Percentiles rank a stretch among this genome's conserved stretches.
phyloP scores from a whole-genome alignment of 1,139 yeast genomes.

The Suhomyces chickasaworum region DNA sequence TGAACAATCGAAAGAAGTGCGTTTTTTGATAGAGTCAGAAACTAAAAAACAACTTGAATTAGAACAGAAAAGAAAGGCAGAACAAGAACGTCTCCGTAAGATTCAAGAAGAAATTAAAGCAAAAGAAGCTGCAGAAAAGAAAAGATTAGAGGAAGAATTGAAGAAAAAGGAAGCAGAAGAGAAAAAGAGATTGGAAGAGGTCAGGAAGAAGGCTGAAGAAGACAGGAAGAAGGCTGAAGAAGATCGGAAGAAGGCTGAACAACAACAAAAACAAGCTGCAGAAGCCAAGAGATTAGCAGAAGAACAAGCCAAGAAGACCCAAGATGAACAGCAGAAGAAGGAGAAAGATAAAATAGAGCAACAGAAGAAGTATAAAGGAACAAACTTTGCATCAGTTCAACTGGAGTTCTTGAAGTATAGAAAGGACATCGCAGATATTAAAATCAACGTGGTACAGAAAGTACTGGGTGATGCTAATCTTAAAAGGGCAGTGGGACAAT shows the following conservation, averaged over 20 bases:
- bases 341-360: constrained; percentile 16
- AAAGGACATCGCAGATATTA: constrained; percentile 59
- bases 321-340: constrained; percentile 16
- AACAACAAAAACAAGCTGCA: constrained; percentile 12
- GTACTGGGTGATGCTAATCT: constrained; percentile 46
- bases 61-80: neutral
- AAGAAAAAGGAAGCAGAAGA: constrained; percentile 3
- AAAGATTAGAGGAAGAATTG: constrained; percentile 3
- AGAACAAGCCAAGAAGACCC: constrained; percentile 19
- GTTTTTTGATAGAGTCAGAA: constrained; percentile 12
- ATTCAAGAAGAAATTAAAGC: constrained; percentile 1
- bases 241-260: constrained; percentile 15
- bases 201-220: constrained; percentile 8
- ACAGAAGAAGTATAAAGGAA: constrained; percentile 24
- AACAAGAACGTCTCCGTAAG: constrained; percentile 3
- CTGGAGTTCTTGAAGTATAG: constrained; percentile 53
- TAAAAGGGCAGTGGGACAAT: constrained; percentile 44
- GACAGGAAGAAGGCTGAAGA: constrained; percentile 11
- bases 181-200: constrained; percentile 3
- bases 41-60: constrained; percentile 4
- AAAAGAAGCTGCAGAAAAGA: constrained; percentile 6
- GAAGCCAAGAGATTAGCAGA: constrained; percentile 17
- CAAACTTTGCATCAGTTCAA: constrained; percentile 46
- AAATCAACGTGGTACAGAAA: constrained; percentile 53
- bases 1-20: constrained; percentile 12